These are phyloP conservation scores for Cronartium quercuum DNA, from an alignment of 1,284 basidiomycete genomes.

Conservation along the genomic window DNA sequence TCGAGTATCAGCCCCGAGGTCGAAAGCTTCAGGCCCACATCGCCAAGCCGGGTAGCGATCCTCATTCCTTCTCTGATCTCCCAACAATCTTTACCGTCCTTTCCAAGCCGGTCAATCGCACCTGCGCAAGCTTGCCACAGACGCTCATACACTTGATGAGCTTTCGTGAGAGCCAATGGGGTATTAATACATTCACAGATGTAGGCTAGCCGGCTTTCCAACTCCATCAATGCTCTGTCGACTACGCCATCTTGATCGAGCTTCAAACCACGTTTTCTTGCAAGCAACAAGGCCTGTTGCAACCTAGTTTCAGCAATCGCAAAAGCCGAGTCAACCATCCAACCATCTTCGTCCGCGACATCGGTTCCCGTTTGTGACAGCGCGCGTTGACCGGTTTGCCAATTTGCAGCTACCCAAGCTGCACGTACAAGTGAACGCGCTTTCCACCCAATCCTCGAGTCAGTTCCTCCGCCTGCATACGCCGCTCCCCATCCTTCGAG, in stretches of 20 bases:
- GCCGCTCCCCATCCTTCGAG: conserved; percentile 43
- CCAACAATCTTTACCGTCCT: conserved; percentile 3
- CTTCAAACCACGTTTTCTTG: conserved; percentile 40
- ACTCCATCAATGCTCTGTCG: conserved; percentile 43
- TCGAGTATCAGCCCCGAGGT: neutral
- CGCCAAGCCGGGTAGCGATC: neutral
- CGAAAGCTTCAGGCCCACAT: conserved; percentile 19
- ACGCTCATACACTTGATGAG: conserved; percentile 20
- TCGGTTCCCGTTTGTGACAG: conserved; percentile 7
- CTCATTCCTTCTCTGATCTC: conserved; percentile 14
- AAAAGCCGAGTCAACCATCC: conserved; percentile 43
- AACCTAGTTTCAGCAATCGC: conserved; percentile 44
- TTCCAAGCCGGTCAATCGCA: neutral
- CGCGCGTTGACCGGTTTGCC: conserved; percentile 39
- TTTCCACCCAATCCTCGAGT: conserved; percentile 42
- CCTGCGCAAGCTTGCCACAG: conserved; percentile 17
- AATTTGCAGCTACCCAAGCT: conserved; percentile 44
- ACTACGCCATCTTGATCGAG: conserved; percentile 3
- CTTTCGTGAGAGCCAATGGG: neutral
- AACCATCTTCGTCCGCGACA: neutral
- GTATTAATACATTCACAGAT: conserved; percentile 44
- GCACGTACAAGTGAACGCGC: conserved; percentile 43
- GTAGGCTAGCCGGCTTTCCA: conserved; percentile 44
- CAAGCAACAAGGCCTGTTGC: conserved; percentile 41
- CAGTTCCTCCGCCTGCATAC: conserved; percentile 44